Conservation (phyloP, 2,329 filamentous ascomycete genomes). For the Fusarium nygamai region DNA sequence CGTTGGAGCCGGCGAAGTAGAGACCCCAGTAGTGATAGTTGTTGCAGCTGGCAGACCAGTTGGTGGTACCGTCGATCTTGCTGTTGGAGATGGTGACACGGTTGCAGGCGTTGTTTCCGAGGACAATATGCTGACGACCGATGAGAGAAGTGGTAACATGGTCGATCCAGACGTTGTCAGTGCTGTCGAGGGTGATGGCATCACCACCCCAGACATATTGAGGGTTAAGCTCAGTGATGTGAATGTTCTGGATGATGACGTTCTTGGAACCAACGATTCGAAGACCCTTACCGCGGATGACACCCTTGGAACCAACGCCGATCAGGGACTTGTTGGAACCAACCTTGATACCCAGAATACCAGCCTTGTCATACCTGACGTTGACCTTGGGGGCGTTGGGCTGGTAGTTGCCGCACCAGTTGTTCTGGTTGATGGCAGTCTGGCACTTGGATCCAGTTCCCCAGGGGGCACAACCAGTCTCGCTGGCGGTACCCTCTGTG, state of each 20-base stretch:
- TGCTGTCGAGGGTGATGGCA: slow-evolving; percentile 62
- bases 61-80: slow-evolving; percentile 65
- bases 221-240: slow-evolving; percentile 65
- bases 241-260: slow-evolving; percentile 69
- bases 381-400: slow-evolving; percentile 56
- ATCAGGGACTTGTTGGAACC: slow-evolving; percentile 67
- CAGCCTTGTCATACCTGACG: slow-evolving; percentile 63
- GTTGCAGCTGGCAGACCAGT: slow-evolving; percentile 67
- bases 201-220: slow-evolving; percentile 70
- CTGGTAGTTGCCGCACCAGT: slow-evolving; percentile 70
- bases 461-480: slow-evolving; percentile 67
- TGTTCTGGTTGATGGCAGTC: slow-evolving; percentile 67
- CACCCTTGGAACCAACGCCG: slow-evolving; percentile 61
- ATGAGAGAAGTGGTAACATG: slow-evolving; percentile 66
- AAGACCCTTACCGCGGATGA: slow-evolving; percentile 68
- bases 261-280: slow-evolving; percentile 60
- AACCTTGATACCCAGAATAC: slow-evolving; percentile 60
- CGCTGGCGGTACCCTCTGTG: slow-evolving; percentile 62
- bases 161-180: slow-evolving; percentile 61
- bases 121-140: slow-evolving; percentile 69
- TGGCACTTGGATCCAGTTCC: slow-evolving; percentile 64
- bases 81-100: slow-evolving; percentile 69
- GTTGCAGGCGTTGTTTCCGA: slow-evolving; percentile 62
- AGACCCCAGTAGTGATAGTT: slow-evolving; percentile 69
- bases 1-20: slow-evolving; percentile 65